These are phyloP conservation scores for Ramalina intermedia DNA, from an alignment of 495 filamentous ascomycete genomes.

Conservation along the genomic window DNA sequence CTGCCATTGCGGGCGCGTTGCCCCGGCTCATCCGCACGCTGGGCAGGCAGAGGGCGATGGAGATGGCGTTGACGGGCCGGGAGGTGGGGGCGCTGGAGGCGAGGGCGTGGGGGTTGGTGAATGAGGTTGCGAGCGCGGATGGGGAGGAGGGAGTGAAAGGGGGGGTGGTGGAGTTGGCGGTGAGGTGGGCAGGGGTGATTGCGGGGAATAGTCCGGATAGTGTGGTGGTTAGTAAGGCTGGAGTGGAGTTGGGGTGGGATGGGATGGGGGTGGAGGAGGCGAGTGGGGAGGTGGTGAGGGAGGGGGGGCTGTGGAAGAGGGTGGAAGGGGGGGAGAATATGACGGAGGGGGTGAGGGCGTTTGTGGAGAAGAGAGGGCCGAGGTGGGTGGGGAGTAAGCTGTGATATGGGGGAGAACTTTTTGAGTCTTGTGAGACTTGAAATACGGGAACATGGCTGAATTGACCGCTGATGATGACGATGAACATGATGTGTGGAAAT, in stretches of 20 bases:
- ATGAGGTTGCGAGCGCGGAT: slow-evolving; percentile 44
- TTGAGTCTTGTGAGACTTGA: too few species aligned
- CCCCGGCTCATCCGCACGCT: slow-evolving; percentile 56
- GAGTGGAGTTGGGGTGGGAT: slow-evolving; percentile 55
- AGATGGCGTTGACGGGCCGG: slow-evolving; percentile 54
- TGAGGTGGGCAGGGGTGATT: slow-evolving; percentile 35
- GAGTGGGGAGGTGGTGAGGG: slow-evolving; percentile 34
- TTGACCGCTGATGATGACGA: too few species aligned
- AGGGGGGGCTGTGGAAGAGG: slow-evolving; percentile 39
- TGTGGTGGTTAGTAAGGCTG: slow-evolving; percentile 49
- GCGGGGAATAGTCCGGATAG: slow-evolving; percentile 55
- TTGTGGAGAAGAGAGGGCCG: slow-evolving; percentile 64
- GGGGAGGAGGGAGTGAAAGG: slow-evolving; percentile 32
- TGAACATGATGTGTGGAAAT: too few species aligned
- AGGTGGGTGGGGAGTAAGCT: slow-evolving; percentile 63
- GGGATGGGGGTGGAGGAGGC: slow-evolving; percentile 47
- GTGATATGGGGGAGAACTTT: slow-evolving; percentile 18
- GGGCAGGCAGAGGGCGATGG: slow-evolving; percentile 53
- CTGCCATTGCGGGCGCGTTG: slow-evolving; percentile 54
- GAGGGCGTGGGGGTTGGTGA: slow-evolving; percentile 54
- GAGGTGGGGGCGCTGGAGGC: slow-evolving; percentile 43
- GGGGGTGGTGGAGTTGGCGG: slow-evolving; percentile 29
- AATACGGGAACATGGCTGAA: too few species aligned
- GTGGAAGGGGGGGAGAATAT: slow-evolving; percentile 60
- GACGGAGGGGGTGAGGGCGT: slow-evolving; percentile 60